These are phyloP conservation scores for Paraphoma sp. DNA, from an alignment of 2,329 filamentous ascomycete species.

Conservation along the genomic window DNA sequence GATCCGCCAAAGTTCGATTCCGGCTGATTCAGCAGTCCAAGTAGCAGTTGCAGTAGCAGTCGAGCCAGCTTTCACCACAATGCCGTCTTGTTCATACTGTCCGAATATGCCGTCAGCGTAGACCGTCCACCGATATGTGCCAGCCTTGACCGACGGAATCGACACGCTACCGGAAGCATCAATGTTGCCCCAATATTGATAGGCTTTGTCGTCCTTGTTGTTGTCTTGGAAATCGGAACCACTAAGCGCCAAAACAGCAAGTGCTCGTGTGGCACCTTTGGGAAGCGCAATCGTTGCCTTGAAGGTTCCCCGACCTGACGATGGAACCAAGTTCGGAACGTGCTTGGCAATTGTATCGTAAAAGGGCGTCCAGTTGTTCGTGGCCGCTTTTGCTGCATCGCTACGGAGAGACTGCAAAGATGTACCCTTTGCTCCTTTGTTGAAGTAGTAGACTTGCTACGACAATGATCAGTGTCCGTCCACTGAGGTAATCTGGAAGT, in stretches of 20 bases:
- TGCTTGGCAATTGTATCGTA: slow-evolving; percentile 68
- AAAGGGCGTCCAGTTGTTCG: slow-evolving; percentile 64
- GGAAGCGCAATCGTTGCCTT: slow-evolving; percentile 61
- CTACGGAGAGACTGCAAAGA: slow-evolving; percentile 53
- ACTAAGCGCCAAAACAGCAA: slow-evolving; percentile 63
- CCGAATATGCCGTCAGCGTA: slow-evolving; percentile 70
- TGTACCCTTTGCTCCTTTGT: slow-evolving; percentile 55
- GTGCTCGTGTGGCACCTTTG: slow-evolving; percentile 55
- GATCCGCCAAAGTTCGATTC: slow-evolving; percentile 67
- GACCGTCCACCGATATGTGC: slow-evolving; percentile 67
- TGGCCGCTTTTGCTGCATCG: slow-evolving; percentile 62
- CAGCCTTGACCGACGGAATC: slow-evolving; percentile 63
- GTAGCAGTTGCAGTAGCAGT: slow-evolving; percentile 42
- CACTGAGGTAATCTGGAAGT: neutral
- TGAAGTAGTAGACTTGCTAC: slow-evolving; percentile 67
- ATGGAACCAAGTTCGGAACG: slow-evolving; percentile 65
- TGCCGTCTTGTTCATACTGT: slow-evolving; percentile 62
- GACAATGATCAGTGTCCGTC: slow-evolving; percentile 40
- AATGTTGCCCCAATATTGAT: slow-evolving; percentile 65
- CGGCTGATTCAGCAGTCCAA: slow-evolving; percentile 64
- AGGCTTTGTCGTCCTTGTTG: slow-evolving; percentile 59
- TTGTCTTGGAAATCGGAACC: slow-evolving; percentile 67
- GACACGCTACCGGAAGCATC: slow-evolving; percentile 57
- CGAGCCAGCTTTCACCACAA: slow-evolving; percentile 52
- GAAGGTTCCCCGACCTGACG: slow-evolving; percentile 59